Evolutionary conservation across 768 basidiomycete genomes (phyloP).

Genomic region (Vararia minispora): DNA sequence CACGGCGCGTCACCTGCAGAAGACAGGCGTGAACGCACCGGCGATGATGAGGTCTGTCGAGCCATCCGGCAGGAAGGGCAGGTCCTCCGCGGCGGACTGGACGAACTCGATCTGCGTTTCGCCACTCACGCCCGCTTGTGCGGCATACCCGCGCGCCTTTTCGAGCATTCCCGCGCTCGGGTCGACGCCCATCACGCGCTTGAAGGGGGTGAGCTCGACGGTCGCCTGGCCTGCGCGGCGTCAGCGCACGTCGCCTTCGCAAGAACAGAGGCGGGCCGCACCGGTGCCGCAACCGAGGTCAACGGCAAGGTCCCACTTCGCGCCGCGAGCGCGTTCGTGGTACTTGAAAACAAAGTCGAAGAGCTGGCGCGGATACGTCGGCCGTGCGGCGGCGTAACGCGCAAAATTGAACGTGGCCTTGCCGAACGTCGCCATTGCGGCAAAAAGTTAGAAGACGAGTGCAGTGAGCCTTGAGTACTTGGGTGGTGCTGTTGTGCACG

Average conservation of each 20-base stretch:
- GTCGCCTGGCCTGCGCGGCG: constrained; percentile 55
- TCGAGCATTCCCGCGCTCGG: constrained; percentile 64
- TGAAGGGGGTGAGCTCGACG: constrained; percentile 41
- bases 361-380: constrained; percentile 58
- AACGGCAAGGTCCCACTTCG: constrained; percentile 45
- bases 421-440: constrained; percentile 63
- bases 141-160: constrained; percentile 14
- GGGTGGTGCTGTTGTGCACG: no score
- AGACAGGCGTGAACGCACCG: constrained; percentile 29
- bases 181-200: constrained; percentile 59
- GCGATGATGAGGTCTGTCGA: constrained; percentile 60
- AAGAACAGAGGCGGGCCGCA: constrained; percentile 20
- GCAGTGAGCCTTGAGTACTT: no score
- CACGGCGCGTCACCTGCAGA: neutral
- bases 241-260: neutral
- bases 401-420: constrained; percentile 58
- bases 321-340: constrained; percentile 28
- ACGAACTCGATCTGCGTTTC: constrained; percentile 22
- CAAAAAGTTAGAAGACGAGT: no score
- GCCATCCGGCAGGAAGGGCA: constrained; percentile 34
- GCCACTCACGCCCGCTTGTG: constrained; percentile 47
- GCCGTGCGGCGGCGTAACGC: constrained; percentile 56
- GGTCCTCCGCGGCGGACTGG: constrained; percentile 40
- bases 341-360: constrained; percentile 54
- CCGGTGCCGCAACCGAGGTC: constrained; percentile 86